Percentiles rank a stretch among this genome's conserved stretches.
Conservation (phyloP, 1,284 basidiomycete genomes). For the Trichosporon sp. region DNA sequence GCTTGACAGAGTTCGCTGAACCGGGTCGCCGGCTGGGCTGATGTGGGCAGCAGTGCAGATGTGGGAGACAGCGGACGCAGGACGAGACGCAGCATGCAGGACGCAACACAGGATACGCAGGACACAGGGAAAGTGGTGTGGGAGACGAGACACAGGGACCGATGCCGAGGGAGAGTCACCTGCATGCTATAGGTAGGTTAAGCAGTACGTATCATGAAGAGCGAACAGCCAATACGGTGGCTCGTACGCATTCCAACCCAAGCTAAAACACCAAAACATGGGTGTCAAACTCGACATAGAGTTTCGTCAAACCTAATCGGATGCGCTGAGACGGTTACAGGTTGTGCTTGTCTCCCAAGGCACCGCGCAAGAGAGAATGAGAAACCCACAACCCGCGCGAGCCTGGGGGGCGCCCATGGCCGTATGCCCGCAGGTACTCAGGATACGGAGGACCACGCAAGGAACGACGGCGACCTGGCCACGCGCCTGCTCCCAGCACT, state of each 20-base stretch:
- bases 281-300: not conserved
- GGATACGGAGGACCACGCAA: not conserved
- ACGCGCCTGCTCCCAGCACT: not conserved
- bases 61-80: not conserved
- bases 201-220: not conserved
- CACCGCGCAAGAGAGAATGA: not conserved
- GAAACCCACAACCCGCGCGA: not conserved
- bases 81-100: not conserved
- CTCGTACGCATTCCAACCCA: not conserved
- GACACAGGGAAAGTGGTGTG: not conserved
- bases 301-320: not conserved
- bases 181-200: not conserved
- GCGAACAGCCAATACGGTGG: not conserved
- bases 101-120: not conserved
- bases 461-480: not conserved
- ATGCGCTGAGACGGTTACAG: conserved; percentile 1
- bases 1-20: not conserved
- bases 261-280: not conserved
- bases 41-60: not conserved
- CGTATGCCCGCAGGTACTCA: not conserved
- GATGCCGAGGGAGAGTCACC: not conserved
- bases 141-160: not conserved
- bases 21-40: not conserved
- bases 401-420: not conserved
- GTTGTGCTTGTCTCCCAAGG: not conserved